Base-by-base conservation (phyloP, 2,329 filamentous ascomycete species). In the Fusarium solani-melongenae region DNA sequence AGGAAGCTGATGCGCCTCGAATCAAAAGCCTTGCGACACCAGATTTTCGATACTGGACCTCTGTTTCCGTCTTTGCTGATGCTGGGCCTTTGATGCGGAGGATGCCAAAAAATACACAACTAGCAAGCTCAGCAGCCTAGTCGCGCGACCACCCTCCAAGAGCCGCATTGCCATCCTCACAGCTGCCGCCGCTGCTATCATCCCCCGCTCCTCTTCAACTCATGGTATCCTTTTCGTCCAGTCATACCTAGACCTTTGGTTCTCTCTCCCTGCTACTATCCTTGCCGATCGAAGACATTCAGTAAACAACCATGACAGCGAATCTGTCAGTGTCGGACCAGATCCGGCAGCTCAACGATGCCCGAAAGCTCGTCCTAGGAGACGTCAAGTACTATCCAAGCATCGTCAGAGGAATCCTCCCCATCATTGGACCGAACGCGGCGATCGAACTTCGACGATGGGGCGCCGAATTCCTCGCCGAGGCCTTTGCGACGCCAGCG, bases 401-500 rank as follows among this genome's bases (percentile, higher is more conserved):
- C 82, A 96, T 99, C 81, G 92, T 99, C 72, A 93, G 94, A 79
- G 95, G 94, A 56, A 94, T 98, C 72, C 86, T 98, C n/a, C 95
- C 95, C 64, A 95, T 98, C 78, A 93, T 98, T 82, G 92, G 92
- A 69, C 90, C 93, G 60, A 88, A 88, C 74, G 89, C 94, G 72
- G 89, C 90, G 70, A 84, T 98, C 65, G 94, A 97, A 83, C 86
- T 98, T 78, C 93, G 95, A 83, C 88, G 95, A 92, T 99, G 96
- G 96, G 96, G 96, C 29, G 92, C 95, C 72, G 95, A 98, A 70
- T 99, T 99, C 80, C 87, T 99, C 49, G 95, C 96, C 65, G 96
- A 99, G 86, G 95, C 95, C 3, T 98, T 99, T 84, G 93, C 96
- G 66, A 97, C 94, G 69, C 96, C 97, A n/a, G 91, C 93, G 24